Conservation (phyloP, 2,329 filamentous ascomycete species). For the Trichoderma lentiforme region DNA sequence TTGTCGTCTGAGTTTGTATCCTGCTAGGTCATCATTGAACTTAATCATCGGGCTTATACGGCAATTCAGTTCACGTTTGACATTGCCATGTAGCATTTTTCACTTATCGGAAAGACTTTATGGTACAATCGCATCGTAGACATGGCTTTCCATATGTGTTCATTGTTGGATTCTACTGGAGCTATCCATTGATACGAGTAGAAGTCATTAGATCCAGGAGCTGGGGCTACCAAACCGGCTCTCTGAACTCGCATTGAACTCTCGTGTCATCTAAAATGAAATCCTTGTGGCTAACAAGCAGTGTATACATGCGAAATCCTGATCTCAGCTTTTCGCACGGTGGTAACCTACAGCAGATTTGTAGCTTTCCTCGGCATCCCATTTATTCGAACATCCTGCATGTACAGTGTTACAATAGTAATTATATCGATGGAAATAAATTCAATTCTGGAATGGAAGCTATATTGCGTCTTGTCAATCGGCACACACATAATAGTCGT, state of each 20-base stretch:
- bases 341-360: not conserved
- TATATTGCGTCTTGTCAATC: not conserved
- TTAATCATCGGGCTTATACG: not conserved
- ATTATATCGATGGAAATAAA: not conserved
- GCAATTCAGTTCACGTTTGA: not conserved
- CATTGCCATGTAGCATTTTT: not conserved
- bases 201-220: not conserved
- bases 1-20: not conserved
- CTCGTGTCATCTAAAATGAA: not conserved
- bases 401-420: not conserved
- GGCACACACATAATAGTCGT: not conserved
- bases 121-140: not conserved
- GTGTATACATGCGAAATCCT: not conserved
- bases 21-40: not conserved
- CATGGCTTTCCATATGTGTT: not conserved
- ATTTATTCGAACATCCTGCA: not conserved
- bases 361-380: not conserved
- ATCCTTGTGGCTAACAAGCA: not conserved
- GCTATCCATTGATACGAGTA: not conserved
- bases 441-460: not conserved
- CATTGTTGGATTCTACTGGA: no score
- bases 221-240: not conserved
- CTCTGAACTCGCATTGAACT: not conserved
- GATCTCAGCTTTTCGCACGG: not conserved
- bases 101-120: not conserved